Conservation (phyloP, 2,329 filamentous ascomycete genomes). For the Pezicula carpinea region DNA sequence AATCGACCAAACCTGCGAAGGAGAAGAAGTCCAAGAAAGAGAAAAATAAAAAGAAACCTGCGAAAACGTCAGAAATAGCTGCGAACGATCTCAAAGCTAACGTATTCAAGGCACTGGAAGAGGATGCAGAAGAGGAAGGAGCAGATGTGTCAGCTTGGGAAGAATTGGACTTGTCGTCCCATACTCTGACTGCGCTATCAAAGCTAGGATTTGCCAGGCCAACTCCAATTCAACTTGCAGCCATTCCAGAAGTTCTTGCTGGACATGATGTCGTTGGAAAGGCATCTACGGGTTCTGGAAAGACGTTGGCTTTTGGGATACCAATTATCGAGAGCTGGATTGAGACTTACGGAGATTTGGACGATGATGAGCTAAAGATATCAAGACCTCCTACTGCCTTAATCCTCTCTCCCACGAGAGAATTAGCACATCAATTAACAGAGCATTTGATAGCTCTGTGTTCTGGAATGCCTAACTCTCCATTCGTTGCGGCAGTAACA, state of each 20-base stretch:
- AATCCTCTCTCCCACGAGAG: constrained; percentile 85
- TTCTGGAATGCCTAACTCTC: constrained; percentile 51
- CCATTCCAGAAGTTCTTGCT: constrained; percentile 76
- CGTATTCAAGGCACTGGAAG: constrained; percentile 40
- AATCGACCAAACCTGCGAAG: constrained; percentile 27
- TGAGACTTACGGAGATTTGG: constrained; percentile 37
- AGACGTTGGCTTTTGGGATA: constrained; percentile 91
- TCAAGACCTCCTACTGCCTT: constrained; percentile 62
- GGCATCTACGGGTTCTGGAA: constrained; percentile 92
- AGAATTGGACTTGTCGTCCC: constrained; percentile 65
- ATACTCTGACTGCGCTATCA: constrained; percentile 68
- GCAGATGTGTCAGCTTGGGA: constrained; percentile 77
- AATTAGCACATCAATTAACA: constrained; percentile 86
- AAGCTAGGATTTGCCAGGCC: constrained; percentile 76
- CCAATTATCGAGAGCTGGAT: constrained; percentile 87
- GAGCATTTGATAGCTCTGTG: constrained; percentile 77
- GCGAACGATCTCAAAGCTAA: constrained; percentile 26
- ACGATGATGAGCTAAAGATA: constrained; percentile 32
- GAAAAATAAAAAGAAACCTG: constrained; percentile 25
- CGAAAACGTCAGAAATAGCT: constrained; percentile 24
- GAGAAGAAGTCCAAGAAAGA: constrained; percentile 22
- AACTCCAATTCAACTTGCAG: constrained; percentile 72
- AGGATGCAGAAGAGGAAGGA: constrained; percentile 51
- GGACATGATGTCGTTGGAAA: constrained; percentile 94
- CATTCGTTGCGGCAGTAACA: constrained; percentile 82